These are phyloP conservation scores for Vachellia collinsii DNA, from an alignment of 306 rosid species.

Conservation along the genomic window DNA sequence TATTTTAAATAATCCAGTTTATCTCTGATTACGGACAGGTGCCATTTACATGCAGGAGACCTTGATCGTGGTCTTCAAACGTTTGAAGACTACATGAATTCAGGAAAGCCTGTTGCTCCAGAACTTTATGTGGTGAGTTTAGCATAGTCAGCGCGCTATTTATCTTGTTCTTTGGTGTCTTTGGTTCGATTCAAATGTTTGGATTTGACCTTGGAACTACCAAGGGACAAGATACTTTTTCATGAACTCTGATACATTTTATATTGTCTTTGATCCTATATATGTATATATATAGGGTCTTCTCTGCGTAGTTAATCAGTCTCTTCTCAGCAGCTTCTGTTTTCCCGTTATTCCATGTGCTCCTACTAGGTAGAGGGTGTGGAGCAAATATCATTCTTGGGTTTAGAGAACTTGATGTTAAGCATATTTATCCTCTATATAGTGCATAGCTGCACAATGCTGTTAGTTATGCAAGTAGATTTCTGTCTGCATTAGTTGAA, in stretches of 20 bases:
- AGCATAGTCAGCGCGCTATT: background rate
- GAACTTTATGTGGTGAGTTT: slow-evolving; percentile 78
- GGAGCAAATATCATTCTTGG: background rate
- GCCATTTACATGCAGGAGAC: slow-evolving; percentile 76
- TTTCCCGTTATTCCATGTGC: background rate
- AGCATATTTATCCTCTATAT: background rate
- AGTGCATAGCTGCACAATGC: background rate
- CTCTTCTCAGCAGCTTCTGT: background rate
- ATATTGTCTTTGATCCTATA: background rate
- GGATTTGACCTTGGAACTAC: background rate
- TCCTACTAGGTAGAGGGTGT: background rate
- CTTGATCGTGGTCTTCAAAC: slow-evolving; percentile 67
- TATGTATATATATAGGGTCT: background rate
- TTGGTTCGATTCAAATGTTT: background rate
- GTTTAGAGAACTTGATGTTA: background rate
- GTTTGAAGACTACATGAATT: slow-evolving; percentile 57
- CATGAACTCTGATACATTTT: background rate
- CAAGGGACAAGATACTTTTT: background rate
- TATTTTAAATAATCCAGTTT: slow-evolving; percentile 19
- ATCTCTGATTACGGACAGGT: slow-evolving; percentile 55
- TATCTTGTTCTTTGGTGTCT: background rate
- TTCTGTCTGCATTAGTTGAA: background rate
- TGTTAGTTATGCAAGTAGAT: background rate
- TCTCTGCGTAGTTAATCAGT: background rate
- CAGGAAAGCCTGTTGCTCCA: slow-evolving; percentile 42